phyloP scores from a whole-genome alignment of 805 yeast genomes.

The Saccharomycopsis vini region DNA sequence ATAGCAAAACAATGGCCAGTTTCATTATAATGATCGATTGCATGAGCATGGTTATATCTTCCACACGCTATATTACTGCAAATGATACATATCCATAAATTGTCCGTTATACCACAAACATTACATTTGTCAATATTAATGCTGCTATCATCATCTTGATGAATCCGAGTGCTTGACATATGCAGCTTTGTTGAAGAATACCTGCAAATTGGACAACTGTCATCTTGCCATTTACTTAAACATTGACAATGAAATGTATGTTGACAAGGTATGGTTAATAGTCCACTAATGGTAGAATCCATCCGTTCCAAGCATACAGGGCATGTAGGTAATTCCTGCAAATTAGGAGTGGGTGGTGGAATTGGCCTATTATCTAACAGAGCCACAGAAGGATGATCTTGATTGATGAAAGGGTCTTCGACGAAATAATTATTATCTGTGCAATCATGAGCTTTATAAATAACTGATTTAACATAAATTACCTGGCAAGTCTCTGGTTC shows the following conservation, averaged over 20 bases:
- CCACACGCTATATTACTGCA: constrained; percentile 95
- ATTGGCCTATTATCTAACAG: constrained; percentile 17
- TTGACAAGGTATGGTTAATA: constrained; percentile 83
- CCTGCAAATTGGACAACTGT: constrained; percentile 85
- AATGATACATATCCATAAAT: constrained; percentile 80
- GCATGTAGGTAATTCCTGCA: constrained; percentile 74
- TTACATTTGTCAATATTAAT: constrained; percentile 33
- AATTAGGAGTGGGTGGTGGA: constrained; percentile 19
- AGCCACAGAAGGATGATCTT: constrained; percentile 56
- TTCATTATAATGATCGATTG: constrained; percentile 66
- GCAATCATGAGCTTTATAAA: constrained; percentile 28
- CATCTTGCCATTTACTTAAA: constrained; percentile 81
- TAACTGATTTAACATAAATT: constrained; percentile 54
- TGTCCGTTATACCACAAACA: constrained; percentile 48
- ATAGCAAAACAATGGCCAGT: constrained; percentile 86
- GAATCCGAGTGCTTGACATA: not conserved
- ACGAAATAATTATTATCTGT: constrained; percentile 23
- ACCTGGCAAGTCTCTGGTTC: constrained; percentile 84
- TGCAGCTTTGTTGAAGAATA: constrained; percentile 42
- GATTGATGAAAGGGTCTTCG: constrained; percentile 48
- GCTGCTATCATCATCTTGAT: not conserved
- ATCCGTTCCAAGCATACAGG: constrained; percentile 87
- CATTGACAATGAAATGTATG: constrained; percentile 91
- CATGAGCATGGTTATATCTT: constrained; percentile 77
- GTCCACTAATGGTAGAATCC: constrained; percentile 73